Percentiles rank a stretch among this genome's conserved stretches.
Evolutionary conservation across 371 early-diverging fungal species (phyloP).

Genomic region (Rhizopus delemar): DNA sequence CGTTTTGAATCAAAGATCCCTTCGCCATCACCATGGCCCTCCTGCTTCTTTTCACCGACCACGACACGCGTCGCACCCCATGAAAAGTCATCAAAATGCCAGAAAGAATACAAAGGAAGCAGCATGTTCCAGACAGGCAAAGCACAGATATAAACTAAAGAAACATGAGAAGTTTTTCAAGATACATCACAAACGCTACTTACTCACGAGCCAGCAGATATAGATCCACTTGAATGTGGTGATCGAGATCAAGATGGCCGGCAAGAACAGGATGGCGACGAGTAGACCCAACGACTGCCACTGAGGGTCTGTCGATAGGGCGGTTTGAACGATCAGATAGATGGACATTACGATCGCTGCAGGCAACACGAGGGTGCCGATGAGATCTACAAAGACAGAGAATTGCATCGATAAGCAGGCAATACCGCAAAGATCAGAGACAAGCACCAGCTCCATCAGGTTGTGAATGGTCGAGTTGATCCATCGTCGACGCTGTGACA

Average conservation of each 20-base stretch:
- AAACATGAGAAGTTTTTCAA: too few relatives aligned
- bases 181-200: slow-evolving; percentile 13
- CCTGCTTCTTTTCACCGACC: slow-evolving; percentile 59
- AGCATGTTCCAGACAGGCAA: slow-evolving; percentile 94
- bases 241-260: slow-evolving; percentile 82
- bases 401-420: slow-evolving; percentile 99
- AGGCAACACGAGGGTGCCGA: slow-evolving; percentile 95
- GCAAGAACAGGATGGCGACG: slow-evolving; percentile 72
- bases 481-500: slow-evolving; percentile 98
- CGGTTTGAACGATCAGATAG: slow-evolving; percentile 67
- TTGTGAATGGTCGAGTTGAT: slow-evolving; percentile 99
- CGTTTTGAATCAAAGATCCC: slow-evolving; percentile 71
- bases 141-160: slow-evolving; percentile 56
- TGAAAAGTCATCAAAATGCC: slow-evolving; percentile 94
- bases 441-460: slow-evolving; percentile 89
- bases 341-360: slow-evolving; percentile 91
- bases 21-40: slow-evolving; percentile 65
- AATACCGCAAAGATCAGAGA: slow-evolving; percentile 94
- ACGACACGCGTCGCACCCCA: slow-evolving; percentile 85
- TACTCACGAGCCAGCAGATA: slow-evolving; percentile 73
- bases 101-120: slow-evolving; percentile 88
- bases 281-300: slow-evolving; percentile 77
- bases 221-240: slow-evolving; percentile 81
- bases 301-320: slow-evolving; percentile 48
- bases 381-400: slow-evolving; percentile 92